Conservation (phyloP, 78 protist species). For the Emiliania huxleyi region DNA sequence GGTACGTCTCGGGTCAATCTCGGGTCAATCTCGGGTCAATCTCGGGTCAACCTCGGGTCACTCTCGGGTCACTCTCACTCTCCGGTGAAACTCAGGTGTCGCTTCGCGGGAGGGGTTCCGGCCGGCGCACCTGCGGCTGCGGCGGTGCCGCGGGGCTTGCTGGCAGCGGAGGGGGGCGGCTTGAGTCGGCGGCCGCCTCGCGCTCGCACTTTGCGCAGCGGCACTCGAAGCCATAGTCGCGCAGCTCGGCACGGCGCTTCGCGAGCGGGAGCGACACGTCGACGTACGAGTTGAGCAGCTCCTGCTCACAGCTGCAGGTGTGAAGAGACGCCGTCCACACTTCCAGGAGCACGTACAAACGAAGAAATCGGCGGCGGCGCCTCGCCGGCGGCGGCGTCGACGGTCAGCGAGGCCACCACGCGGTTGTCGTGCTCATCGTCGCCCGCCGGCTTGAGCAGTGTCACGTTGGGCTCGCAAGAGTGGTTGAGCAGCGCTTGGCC, state of each 20-base stretch:
- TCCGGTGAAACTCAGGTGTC: too few relatives aligned
- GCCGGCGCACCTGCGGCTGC: too few relatives aligned
- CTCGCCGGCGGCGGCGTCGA: neutral
- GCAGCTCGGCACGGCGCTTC: neutral
- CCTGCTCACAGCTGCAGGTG: too few relatives aligned
- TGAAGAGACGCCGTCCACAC: too few relatives aligned
- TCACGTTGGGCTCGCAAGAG: conserved; percentile 19
- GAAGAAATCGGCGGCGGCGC: too few relatives aligned
- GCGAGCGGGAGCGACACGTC: neutral
- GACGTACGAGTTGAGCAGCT: neutral
- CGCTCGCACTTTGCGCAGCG: neutral
- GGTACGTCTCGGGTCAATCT: too few relatives aligned
- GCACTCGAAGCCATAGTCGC: conserved; percentile 11
- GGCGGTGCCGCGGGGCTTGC: too few relatives aligned
- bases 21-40: too few relatives aligned
- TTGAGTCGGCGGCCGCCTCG: neutral
- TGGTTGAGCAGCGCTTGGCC: conserved; percentile 18
- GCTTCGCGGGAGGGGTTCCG: too few relatives aligned
- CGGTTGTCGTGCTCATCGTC: neutral
- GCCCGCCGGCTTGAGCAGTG: neutral
- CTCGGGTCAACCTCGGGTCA: too few relatives aligned
- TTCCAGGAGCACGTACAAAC: neutral
- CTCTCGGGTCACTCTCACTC: too few relatives aligned
- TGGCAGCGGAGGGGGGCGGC: too few relatives aligned
- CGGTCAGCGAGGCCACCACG: neutral